Percentiles rank a stretch among this genome's conserved stretches.
Conservation (phyloP, 2,329 filamentous ascomycete genomes). For the Salinomyces thailandicus region DNA sequence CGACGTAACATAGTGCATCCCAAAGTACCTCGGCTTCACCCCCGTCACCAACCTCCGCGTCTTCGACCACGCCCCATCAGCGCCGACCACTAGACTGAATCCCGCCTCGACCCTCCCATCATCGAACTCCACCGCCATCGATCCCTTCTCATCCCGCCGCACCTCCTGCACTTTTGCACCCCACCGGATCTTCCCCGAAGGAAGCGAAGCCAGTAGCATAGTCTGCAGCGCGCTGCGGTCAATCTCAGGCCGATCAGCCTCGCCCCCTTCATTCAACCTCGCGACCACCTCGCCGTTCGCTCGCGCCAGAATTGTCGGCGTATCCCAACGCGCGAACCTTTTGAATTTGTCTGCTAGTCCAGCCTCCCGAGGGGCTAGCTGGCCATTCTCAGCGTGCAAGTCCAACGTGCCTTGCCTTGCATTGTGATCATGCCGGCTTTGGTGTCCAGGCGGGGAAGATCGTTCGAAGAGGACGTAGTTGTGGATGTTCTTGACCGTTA, state of each 20-base stretch:
- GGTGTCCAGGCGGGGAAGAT: constrained; percentile 14
- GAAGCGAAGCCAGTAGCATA: constrained; percentile 29
- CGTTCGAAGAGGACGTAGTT: constrained; percentile 22
- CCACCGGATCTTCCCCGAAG: constrained; percentile 27
- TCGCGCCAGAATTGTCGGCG: constrained; percentile 12
- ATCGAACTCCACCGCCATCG: constrained; percentile 19
- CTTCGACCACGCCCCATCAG: constrained; percentile 40
- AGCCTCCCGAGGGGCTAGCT: constrained; percentile 20
- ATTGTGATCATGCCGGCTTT: constrained; percentile 1
- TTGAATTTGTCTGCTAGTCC: constrained; percentile 23
- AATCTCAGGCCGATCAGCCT: constrained; percentile 30
- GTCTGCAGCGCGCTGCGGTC: constrained; percentile 29
- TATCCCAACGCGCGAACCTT: constrained; percentile 19
- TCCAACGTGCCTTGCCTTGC: constrained; percentile 23
- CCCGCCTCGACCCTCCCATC: constrained; percentile 25
- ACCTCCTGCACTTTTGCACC: constrained; percentile 17
- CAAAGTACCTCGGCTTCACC: constrained; percentile 26
- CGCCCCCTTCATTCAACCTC: constrained; percentile 14
- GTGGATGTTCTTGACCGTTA: constrained; percentile 14
- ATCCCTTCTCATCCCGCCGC: constrained; percentile 9
- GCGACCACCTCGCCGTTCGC: constrained; percentile 11
- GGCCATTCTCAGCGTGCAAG: constrained; percentile 21
- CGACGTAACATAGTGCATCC: constrained; percentile 25
- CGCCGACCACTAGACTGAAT: constrained; percentile 39
- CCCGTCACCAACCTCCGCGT: constrained; percentile 19